Evolutionary conservation across 768 basidiomycete species (phyloP).

Genomic region (Chiua virens): DNA sequence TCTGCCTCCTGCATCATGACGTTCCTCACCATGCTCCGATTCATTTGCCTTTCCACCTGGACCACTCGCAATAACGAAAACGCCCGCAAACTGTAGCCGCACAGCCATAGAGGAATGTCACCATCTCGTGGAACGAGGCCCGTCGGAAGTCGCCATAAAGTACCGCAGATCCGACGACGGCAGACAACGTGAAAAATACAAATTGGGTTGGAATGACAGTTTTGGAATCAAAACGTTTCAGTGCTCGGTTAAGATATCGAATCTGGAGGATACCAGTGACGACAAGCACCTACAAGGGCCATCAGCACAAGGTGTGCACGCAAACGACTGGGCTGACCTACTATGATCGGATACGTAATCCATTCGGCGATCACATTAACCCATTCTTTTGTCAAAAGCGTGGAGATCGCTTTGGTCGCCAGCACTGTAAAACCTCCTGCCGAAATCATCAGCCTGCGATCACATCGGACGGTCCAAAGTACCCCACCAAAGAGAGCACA

Average conservation of each 20-base stretch:
- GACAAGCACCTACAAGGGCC: slow-evolving; percentile 53
- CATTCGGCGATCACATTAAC: slow-evolving; percentile 72
- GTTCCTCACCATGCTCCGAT: slow-evolving; percentile 28
- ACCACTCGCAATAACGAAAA: slow-evolving; percentile 82
- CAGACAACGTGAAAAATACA: slow-evolving; percentile 90
- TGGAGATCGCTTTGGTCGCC: slow-evolving; percentile 89
- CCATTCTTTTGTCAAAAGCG: slow-evolving; percentile 77
- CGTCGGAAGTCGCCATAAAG: slow-evolving; percentile 92
- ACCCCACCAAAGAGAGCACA: slow-evolving; percentile 79
- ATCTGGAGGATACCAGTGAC: slow-evolving; percentile 83
- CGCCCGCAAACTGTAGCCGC: slow-evolving; percentile 87
- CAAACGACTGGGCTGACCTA: slow-evolving; percentile 42
- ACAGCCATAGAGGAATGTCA: slow-evolving; percentile 86
- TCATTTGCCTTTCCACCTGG: slow-evolving; percentile 35
- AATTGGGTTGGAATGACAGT: slow-evolving; percentile 95
- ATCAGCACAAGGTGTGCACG: slow-evolving; percentile 7
- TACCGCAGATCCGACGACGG: slow-evolving; percentile 89
- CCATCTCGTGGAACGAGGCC: slow-evolving; percentile 75
- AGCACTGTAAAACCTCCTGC: slow-evolving; percentile 93
- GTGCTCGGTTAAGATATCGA: slow-evolving; percentile 77
- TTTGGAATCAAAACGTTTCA: slow-evolving; percentile 94
- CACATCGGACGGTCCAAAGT: background rate
- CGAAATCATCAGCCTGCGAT: background rate
- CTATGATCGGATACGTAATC: slow-evolving; percentile 81
- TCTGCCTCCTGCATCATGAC: slow-evolving; percentile 32